phyloP scores from a whole-genome alignment of 352 stramenopile genomes.

The Blastocystis sp. region DNA sequence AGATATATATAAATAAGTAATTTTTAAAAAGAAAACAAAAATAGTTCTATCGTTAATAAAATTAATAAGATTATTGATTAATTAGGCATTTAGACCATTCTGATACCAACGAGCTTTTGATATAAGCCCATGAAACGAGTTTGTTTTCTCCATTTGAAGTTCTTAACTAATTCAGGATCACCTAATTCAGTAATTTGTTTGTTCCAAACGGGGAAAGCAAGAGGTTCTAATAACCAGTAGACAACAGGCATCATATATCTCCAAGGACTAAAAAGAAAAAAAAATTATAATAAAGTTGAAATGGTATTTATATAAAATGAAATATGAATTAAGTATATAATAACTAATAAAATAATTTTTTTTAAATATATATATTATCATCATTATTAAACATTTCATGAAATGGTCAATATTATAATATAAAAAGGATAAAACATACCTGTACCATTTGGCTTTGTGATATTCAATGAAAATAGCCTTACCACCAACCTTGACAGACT shows the following conservation, averaged over 20 bases:
- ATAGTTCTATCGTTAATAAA: too few species aligned
- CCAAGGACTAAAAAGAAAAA: slow-evolving; percentile 6
- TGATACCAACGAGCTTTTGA: slow-evolving; percentile 24
- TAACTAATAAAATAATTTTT: too few species aligned
- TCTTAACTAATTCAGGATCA: slow-evolving; percentile 25
- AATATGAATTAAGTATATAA: too few species aligned
- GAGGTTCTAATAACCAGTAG: slow-evolving; percentile 24
- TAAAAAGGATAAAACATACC: too few species aligned
- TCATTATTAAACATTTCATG: too few species aligned
- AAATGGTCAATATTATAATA: too few species aligned
- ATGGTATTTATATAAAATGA: too few species aligned
- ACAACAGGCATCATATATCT: slow-evolving; percentile 34
- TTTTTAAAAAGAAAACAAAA: too few species aligned
- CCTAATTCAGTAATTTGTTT: slow-evolving; percentile 28
- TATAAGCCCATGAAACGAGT: slow-evolving; percentile 31
- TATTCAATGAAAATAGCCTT: slow-evolving; percentile 36
- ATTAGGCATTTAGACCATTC: too few species aligned
- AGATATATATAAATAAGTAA: too few species aligned
- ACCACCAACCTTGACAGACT: slow-evolving; percentile 12
- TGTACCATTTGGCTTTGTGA: slow-evolving; percentile 25
- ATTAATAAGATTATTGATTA: too few species aligned
- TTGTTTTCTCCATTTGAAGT: slow-evolving; percentile 34
- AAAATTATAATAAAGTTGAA: not conserved
- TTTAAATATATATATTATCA: too few species aligned
- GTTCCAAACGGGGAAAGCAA: slow-evolving; percentile 24